These are phyloP conservation scores for Neurospora tetraspora DNA, from an alignment of 495 filamentous ascomycete genomes.

Conservation along the genomic window DNA sequence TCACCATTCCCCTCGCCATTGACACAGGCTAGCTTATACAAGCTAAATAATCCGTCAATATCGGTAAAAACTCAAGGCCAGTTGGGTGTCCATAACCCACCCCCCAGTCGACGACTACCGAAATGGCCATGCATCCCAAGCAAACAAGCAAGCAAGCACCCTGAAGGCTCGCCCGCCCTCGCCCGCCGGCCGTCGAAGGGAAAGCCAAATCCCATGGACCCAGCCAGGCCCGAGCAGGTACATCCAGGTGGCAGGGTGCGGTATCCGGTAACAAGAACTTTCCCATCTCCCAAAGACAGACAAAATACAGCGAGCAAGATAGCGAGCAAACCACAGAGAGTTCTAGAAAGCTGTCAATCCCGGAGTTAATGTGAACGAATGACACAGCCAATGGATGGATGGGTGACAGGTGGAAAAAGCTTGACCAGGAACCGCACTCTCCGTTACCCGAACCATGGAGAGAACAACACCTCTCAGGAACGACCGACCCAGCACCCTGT, in stretches of 20 bases:
- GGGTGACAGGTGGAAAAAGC: neutral
- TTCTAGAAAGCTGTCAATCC: neutral
- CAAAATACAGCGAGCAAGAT: neutral
- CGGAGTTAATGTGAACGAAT: neutral
- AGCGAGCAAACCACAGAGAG: neutral
- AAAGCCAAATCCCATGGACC: neutral
- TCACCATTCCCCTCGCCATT: neutral
- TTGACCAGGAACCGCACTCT: neutral
- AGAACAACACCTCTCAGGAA: neutral
- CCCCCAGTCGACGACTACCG: neutral
- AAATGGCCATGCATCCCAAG: neutral
- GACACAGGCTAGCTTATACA: neutral
- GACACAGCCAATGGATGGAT: neutral
- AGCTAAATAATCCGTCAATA: neutral
- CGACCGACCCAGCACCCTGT: neutral
- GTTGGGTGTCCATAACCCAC: neutral
- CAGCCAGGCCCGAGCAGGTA: neutral
- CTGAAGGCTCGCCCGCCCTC: neutral
- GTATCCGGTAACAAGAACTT: neutral
- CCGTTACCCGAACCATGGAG: neutral
- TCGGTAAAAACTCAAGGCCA: neutral
- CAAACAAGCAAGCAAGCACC: neutral
- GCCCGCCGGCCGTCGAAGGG: neutral
- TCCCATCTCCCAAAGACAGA: neutral
- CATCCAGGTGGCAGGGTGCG: neutral